These are phyloP conservation scores for Oidiodendron maius DNA, from an alignment of 495 filamentous ascomycete genomes.

Conservation along the genomic window DNA sequence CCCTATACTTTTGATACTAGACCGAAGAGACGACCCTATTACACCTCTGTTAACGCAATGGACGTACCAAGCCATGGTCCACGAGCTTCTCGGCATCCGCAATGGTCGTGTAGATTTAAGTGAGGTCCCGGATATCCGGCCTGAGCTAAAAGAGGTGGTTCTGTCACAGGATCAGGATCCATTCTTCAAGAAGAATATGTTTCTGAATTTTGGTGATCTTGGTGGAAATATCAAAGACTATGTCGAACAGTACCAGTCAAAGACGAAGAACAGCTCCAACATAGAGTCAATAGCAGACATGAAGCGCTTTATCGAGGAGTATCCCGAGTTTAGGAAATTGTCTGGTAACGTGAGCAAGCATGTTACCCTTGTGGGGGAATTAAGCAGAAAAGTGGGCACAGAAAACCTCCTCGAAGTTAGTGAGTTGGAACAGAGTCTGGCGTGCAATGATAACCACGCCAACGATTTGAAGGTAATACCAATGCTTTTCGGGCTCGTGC, in stretches of 20 bases:
- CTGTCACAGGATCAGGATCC: constrained; percentile 96
- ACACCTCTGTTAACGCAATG: constrained; percentile 95
- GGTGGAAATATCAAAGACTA: constrained; percentile 98
- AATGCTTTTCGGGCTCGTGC: background rate
- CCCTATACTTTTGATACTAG: constrained; percentile 83
- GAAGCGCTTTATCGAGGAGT: constrained; percentile 99
- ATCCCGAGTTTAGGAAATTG: constrained; percentile 92
- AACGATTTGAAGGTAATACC: constrained; percentile 68
- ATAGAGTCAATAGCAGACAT: constrained; percentile 97
- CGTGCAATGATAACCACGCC: constrained; percentile 91
- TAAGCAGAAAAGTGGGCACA: constrained; percentile 77
- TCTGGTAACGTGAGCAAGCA: constrained; percentile 98
- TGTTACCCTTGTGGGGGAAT: constrained; percentile 89
- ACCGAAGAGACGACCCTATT: constrained; percentile 90
- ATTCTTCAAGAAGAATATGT: constrained; percentile 99
- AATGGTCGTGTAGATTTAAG: constrained; percentile 87
- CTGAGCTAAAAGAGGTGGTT: constrained; percentile 92
- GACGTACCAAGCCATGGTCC: constrained; percentile 99
- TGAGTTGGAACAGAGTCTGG: constrained; percentile 93
- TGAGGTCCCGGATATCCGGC: constrained; percentile 80
- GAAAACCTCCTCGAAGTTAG: constrained; percentile 87
- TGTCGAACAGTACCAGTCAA: constrained; percentile 94
- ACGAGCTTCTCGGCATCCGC: constrained; percentile 87
- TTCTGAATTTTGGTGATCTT: constrained; percentile 94
- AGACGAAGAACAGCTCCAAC: constrained; percentile 85